A percentile compares a stretch with the other conserved stretches of the same genome.
Evolutionary conservation across 2,329 filamentous ascomycete species (phyloP).

Genomic region (Whalleya microplaca): DNA sequence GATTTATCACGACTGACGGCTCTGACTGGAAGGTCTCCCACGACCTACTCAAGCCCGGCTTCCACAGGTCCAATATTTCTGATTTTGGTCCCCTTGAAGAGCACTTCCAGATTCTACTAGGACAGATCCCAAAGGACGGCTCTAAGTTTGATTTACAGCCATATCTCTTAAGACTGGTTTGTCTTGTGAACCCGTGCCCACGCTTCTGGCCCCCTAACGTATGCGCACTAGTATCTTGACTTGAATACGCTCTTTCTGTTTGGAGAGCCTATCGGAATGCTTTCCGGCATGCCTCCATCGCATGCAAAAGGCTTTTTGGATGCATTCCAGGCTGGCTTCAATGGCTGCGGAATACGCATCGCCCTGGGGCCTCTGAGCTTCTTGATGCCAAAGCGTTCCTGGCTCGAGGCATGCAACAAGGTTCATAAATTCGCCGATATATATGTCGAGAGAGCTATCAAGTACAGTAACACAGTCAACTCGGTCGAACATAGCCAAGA

Average conservation of each 20-base stretch:
- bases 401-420: constrained; percentile 28
- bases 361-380: constrained; percentile 29
- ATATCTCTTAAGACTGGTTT: constrained; percentile 26
- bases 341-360: constrained; percentile 29
- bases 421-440: constrained; percentile 28
- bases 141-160: constrained; percentile 29
- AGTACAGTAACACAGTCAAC: constrained; percentile 23
- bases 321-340: constrained; percentile 29
- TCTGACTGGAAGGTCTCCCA: constrained; percentile 29
- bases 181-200: constrained; percentile 15
- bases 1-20: constrained; percentile 29
- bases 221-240: constrained; percentile 28
- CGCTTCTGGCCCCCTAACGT: constrained; percentile 19
- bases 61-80: constrained; percentile 28
- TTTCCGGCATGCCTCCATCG: constrained; percentile 26
- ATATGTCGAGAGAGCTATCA: constrained; percentile 28
- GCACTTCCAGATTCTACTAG: constrained; percentile 23
- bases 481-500: constrained; percentile 20
- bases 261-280: constrained; percentile 29
- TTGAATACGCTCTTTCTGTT: constrained; percentile 30
- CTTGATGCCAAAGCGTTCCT: constrained; percentile 27
- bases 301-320: constrained; percentile 26
- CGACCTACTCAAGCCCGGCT: constrained; percentile 30
- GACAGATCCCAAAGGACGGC: constrained; percentile 28
- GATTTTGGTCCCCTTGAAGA: constrained; percentile 28